Evolutionary conservation across 129 eudicot species (phyloP), one percentile per base, ranked within the genome.

Genomic region (Sambucus nigra): DNA sequence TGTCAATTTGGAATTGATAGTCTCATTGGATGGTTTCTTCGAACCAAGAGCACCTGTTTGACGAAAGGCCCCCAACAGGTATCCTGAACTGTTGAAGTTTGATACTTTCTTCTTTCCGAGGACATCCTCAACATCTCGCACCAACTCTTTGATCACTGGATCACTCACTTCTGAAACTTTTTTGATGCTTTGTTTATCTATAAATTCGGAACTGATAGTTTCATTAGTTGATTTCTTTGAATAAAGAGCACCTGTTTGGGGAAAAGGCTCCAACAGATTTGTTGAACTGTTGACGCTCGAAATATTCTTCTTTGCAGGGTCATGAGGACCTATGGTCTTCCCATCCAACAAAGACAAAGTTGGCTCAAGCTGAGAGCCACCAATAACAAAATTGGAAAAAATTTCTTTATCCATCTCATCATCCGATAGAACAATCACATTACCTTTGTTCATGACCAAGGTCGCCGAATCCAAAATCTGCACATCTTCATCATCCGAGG

Each of bases 391-490:
- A 60, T 25, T 5, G 6, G 50, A 51, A 27, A 63, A 45, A 66
- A 53, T 51, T 20, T 57, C 69, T 47, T 35, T 27, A 46, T 78
- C 94, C n/a, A 33, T 58, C 79, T 91, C 95, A 60, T 86, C 99
- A 55, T 85, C 98, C 19, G 95, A 79, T 66, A 81, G 77, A 69
- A 92, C 38, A 60, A 86, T 63, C 55, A 75, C 60, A 31, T 47
- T 52, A 29, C 66, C 80, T 63, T 40, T 62, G 55, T 47, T 51
- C 47, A 67, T 66, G 24, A 52, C 51, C 32, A 61, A 42, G 64
- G 53, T 39, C 56, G 59, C 72, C 14, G 77, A 68, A 58, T 57
- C 70, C 55, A 50, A 50, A 64, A 59, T 67, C 57, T 26, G 64
- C 54, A 63, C 25, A 55, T 64, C 59, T 31, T 67, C 68, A 59